Conservation (phyloP, 225 moss, liverwort and hornwort species). For the Bryum argenteum region DNA sequence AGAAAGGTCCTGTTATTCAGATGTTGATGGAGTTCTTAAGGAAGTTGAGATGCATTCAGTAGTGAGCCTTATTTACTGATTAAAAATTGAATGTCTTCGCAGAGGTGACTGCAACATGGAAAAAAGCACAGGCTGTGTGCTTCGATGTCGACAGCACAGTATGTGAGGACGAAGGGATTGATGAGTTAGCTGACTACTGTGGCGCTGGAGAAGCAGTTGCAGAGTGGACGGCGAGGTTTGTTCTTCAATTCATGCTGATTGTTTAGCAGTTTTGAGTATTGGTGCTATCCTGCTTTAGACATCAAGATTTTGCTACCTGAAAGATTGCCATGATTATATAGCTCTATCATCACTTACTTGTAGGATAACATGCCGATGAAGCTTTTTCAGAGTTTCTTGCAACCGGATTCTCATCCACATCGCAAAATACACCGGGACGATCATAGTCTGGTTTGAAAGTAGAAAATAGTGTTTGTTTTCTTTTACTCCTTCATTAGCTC, state of each 20-base stretch:
- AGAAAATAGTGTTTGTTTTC: neutral
- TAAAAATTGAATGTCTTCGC: conserved; percentile 15
- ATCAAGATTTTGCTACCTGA: conserved; percentile 3
- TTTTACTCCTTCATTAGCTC: neutral
- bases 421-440: neutral
- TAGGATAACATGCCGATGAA: neutral
- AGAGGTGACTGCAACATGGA: conserved; percentile 70
- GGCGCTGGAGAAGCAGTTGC: conserved; percentile 88
- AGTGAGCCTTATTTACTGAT: neutral
- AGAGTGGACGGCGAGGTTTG: conserved; percentile 87
- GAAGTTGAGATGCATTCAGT: neutral
- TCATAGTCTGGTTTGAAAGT: neutral
- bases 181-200: conserved; percentile 83
- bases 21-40: neutral
- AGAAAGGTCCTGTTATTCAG: neutral
- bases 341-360: neutral
- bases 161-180: conserved; percentile 88
- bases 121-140: conserved; percentile 79
- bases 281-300: conserved; percentile 2
- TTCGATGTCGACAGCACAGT: conserved; percentile 93
- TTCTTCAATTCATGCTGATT: conserved; percentile 12
- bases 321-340: neutral
- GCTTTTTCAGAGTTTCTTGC: neutral
- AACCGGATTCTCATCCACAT: neutral
- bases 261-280: neutral